Evolutionary conservation across 257 asterid genomes (phyloP), one percentile per base, ranked within the genome.

Genomic region (Solanum pimpinellifolium): DNA sequence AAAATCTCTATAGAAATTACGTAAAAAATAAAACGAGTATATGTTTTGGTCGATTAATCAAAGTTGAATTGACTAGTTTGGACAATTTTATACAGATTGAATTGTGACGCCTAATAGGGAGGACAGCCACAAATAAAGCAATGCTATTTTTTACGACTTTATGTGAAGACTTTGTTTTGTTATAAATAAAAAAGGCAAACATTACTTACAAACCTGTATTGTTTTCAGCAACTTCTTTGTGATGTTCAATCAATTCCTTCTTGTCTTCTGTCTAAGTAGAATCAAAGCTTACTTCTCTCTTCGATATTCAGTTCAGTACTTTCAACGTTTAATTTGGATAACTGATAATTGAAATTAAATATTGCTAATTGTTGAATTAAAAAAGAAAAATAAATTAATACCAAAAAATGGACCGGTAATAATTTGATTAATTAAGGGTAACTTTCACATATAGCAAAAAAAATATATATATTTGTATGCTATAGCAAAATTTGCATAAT

Each of bases 71-170:
- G 49, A 56, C 3, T 46, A 15, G 27, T 0, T 80, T 80, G 42
- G 27, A 80, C 60, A 76, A 80, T 12, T 47, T 80, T 78, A 20
- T 78, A 27, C 66, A 47, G 84, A 46, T 78, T 8, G 62, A 78
- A 78, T 78, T 78, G 84, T 15, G 66, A 47, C 41, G 15, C 84
- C 84, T 78, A 78, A 78, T 78, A 27, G 27, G 9, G 84, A 47
- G 41, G 84, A 47, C 42, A 46, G 3, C 42, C 84, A 47, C 29
- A 80, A 27, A 62, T n/a, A n/a, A 11, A 62, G 4, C 33, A 62
- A 62, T 11, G 16, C 70, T 2, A 62, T 23, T 10, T 10, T 0
- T 62, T 62, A n/a, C 0, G 33, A 62, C 33, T 62, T 62, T 62
- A 62, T n/a, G 41, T 15, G 15, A 27, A 11, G 39, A 5, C 62